Evolutionary conservation across 2,329 filamentous ascomycete species (phyloP).

Genomic region (Nemania serpens): DNA sequence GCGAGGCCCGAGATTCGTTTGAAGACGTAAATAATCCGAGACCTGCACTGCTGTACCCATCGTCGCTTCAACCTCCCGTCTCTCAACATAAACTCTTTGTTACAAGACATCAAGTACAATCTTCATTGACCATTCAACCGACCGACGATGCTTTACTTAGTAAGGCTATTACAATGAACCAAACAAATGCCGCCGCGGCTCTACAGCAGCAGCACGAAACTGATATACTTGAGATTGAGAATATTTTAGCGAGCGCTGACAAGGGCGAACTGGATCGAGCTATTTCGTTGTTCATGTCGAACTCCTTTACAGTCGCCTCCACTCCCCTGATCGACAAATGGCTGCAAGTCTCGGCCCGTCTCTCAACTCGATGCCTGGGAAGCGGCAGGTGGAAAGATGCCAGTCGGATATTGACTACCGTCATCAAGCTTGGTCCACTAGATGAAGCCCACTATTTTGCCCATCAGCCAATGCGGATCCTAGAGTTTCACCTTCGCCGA

Average conservation of each 20-base stretch:
- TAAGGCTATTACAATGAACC: neutral
- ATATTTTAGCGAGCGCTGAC: slow-evolving; percentile 20
- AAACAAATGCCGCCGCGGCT: neutral
- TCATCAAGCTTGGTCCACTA: slow-evolving; percentile 37
- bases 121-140: neutral
- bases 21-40: neutral
- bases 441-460: slow-evolving; percentile 43
- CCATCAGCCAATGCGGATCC: slow-evolving; percentile 44
- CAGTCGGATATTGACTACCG: slow-evolving; percentile 37
- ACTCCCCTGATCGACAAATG: slow-evolving; percentile 28
- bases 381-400: slow-evolving; percentile 41
- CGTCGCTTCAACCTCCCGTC: neutral
- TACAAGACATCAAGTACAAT: neutral
- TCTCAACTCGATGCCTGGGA: slow-evolving; percentile 44
- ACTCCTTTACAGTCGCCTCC: slow-evolving; percentile 12
- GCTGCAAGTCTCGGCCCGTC: slow-evolving; percentile 36
- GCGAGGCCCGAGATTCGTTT: neutral
- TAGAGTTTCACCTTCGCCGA: slow-evolving; percentile 38
- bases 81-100: neutral
- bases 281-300: slow-evolving; percentile 30
- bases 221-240: slow-evolving; percentile 8
- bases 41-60: neutral
- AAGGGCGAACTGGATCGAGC: slow-evolving; percentile 32
- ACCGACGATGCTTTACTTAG: neutral
- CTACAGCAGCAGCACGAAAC: neutral